Evolutionary conservation across 768 basidiomycete genomes (phyloP).

Genomic region (Chalciporus sphaerocephalus): DNA sequence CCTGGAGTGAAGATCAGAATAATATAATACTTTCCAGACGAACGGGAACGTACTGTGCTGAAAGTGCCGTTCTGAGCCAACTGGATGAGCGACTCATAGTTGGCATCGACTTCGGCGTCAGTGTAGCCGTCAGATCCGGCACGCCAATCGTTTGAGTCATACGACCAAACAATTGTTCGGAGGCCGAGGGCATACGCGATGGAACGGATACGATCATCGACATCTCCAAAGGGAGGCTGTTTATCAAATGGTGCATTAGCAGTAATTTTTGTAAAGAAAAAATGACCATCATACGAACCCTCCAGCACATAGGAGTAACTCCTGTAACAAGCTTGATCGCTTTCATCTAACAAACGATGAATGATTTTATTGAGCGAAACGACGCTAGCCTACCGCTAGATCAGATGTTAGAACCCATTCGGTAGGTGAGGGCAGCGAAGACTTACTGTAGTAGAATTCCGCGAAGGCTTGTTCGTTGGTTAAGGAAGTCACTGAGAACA

Average conservation of each 20-base stretch:
- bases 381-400: constrained; percentile 24
- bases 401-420: constrained; percentile 1
- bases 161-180: constrained; percentile 69
- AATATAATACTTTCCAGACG: too few species aligned
- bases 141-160: constrained; percentile 70
- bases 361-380: not conserved
- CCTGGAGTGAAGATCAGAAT: constrained; percentile 27
- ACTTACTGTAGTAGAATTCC: constrained; percentile 70
- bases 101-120: constrained; percentile 42
- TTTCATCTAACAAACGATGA: constrained; percentile 36
- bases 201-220: constrained; percentile 72
- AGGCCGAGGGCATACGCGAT: constrained; percentile 66
- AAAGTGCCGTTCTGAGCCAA: constrained; percentile 44
- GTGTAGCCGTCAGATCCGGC: constrained; percentile 45
- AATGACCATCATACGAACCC: constrained; percentile 33
- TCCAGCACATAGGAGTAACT: constrained; percentile 58
- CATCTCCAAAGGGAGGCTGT: constrained; percentile 61
- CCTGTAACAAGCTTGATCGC: constrained; percentile 52
- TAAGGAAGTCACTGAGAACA: constrained; percentile 46
- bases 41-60: constrained; percentile 27
- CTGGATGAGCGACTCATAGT: constrained; percentile 52
- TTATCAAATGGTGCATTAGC: too few species aligned
- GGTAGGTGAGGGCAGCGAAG: constrained; percentile 17
- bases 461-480: constrained; percentile 65
- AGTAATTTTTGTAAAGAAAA: not conserved